Conservation (phyloP, 805 yeast genomes). For the Suhomyces vadensis region DNA sequence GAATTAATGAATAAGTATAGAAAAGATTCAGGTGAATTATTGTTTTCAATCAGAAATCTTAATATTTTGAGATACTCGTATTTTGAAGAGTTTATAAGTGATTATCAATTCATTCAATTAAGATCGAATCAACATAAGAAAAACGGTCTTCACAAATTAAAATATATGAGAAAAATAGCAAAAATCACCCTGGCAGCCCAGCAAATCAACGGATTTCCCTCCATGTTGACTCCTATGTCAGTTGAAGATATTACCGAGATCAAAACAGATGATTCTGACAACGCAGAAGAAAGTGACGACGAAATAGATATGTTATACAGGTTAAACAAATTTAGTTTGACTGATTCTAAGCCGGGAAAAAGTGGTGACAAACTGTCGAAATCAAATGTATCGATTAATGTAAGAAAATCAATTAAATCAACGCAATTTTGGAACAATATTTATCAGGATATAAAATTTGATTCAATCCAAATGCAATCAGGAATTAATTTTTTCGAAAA, state of each 20-base stretch:
- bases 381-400: not conserved
- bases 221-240: slow-evolving; percentile 4
- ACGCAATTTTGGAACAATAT: slow-evolving; percentile 30
- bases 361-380: not conserved
- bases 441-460: slow-evolving; percentile 31
- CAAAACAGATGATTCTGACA: slow-evolving; percentile 10
- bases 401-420: slow-evolving; percentile 9
- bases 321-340: slow-evolving; percentile 5
- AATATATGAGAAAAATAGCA: slow-evolving; percentile 12
- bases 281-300: slow-evolving; percentile 6
- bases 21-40: slow-evolving; percentile 6
- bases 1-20: slow-evolving; percentile 12
- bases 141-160: slow-evolving; percentile 8
- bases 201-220: slow-evolving; percentile 10
- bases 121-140: slow-evolving; percentile 6
- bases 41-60: slow-evolving; percentile 14
- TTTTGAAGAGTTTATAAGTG: slow-evolving; percentile 16
- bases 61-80: slow-evolving; percentile 17
- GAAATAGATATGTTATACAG: slow-evolving; percentile 4
- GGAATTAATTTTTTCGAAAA: slow-evolving; percentile 11
- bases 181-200: slow-evolving; percentile 4
- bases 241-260: slow-evolving; percentile 1
- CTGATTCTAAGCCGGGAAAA: not conserved
- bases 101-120: slow-evolving; percentile 10
- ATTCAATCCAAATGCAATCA: slow-evolving; percentile 12